These are phyloP conservation scores for Dunaliella sp. DNA, from an alignment of 139 green algal genomes.

Conservation along the genomic window DNA sequence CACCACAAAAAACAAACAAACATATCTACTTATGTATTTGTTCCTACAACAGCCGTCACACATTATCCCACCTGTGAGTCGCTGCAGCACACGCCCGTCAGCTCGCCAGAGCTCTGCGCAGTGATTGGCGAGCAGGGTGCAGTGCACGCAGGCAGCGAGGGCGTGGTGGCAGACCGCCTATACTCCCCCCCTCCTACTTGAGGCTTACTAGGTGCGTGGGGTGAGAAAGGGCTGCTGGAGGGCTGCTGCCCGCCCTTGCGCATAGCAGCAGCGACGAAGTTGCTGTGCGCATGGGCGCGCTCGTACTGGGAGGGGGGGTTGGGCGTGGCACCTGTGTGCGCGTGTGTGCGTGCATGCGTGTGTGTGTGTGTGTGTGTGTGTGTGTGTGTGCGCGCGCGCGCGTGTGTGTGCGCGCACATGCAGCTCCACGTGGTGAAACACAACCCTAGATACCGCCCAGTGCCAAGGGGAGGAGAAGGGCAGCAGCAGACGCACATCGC, in stretches of 20 bases:
- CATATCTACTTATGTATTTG: too few relatives aligned
- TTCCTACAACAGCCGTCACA: too few relatives aligned
- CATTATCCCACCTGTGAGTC: background rate
- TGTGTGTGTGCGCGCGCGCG: too few relatives aligned
- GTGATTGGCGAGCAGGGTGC: background rate
- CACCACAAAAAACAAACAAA: too few relatives aligned
- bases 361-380: too few relatives aligned
- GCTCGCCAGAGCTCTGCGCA: background rate
- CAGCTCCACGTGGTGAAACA: too few relatives aligned
- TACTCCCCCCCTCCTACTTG: background rate
- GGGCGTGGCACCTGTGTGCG: background rate
- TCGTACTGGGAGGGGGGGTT: conserved; percentile 5
- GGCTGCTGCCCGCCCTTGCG: background rate
- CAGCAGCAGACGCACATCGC: too few relatives aligned
- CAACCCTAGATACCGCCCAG: too few relatives aligned
- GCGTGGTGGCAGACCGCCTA: background rate
- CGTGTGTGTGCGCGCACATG: too few relatives aligned
- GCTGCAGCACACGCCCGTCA: background rate
- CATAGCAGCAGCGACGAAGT: background rate
- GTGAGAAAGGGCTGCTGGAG: too few relatives aligned
- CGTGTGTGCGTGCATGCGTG: background rate
- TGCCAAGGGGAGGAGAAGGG: too few relatives aligned
- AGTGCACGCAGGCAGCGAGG: background rate
- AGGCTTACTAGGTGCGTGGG: too few relatives aligned
- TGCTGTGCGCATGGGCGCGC: background rate